Conservation (phyloP, 345 rosid species). For the Ceriops zippeliana region DNA sequence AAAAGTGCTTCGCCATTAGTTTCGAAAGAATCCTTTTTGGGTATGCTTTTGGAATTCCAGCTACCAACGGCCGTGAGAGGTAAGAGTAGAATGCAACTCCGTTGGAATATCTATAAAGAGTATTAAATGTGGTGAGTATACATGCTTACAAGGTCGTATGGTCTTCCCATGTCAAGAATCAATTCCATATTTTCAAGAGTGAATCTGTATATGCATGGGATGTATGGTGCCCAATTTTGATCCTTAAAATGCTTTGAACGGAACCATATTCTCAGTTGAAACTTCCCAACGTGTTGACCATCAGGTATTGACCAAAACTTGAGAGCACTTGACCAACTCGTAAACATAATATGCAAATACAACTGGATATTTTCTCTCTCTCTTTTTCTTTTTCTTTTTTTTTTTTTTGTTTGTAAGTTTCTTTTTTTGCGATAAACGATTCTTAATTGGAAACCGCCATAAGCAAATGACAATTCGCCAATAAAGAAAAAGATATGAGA, state of each 20-base stretch:
- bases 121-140: not conserved
- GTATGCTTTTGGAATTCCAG: constrained; percentile 2
- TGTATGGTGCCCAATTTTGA: no score
- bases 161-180: constrained; percentile 1
- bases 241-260: no score
- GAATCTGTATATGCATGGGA: not conserved
- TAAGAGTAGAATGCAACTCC: not conserved
- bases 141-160: constrained; percentile 7
- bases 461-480: constrained; percentile 7
- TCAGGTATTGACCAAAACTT: not conserved
- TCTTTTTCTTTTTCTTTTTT: no score
- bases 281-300: not conserved
- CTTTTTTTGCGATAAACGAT: no score
- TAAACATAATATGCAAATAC: no score
- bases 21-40: not conserved
- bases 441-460: not conserved
- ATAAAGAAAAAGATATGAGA: no score
- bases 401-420: no score
- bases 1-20: no score
- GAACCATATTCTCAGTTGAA: no score
- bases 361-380: no score
- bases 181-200: not conserved
- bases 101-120: not conserved
- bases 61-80: constrained; percentile 1
- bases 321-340: no score